phyloP scores from a whole-genome alignment of 1,284 basidiomycete species.

The Leucoagaricus sp. region DNA sequence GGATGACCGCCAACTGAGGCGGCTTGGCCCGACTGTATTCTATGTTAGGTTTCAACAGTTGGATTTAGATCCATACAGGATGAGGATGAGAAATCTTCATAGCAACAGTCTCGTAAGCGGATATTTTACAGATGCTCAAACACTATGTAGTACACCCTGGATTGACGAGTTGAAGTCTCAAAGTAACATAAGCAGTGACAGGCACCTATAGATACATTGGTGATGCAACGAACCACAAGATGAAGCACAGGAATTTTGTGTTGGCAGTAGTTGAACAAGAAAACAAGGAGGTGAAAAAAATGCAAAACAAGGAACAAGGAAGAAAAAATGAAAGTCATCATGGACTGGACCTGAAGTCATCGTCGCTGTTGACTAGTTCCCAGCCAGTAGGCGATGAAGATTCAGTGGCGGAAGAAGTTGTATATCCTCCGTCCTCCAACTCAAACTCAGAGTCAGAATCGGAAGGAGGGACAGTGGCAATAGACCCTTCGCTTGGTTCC shows the following conservation, averaged over 20 bases:
- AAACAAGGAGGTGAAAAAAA: not conserved
- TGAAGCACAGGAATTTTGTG: not conserved
- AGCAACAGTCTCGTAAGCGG: too few species aligned
- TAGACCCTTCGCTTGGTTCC: constrained; percentile 1
- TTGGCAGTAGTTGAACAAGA: not conserved
- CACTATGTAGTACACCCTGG: not conserved
- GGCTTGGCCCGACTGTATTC: not conserved
- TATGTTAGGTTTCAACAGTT: not conserved
- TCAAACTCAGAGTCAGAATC: constrained; percentile 5
- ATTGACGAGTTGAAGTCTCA: not conserved
- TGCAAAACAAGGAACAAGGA: not conserved
- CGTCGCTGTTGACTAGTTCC: constrained; percentile 11
- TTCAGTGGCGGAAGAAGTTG: constrained; percentile 1
- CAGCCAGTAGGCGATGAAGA: constrained; percentile 1
- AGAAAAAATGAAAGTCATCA: too few species aligned
- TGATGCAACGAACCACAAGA: not conserved
- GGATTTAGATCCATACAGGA: not conserved
- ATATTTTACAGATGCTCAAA: too few species aligned
- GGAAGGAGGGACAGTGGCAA: constrained; percentile 13
- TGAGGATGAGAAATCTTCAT: too few species aligned
- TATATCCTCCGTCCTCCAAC: constrained; percentile 9
- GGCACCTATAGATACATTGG: not conserved
- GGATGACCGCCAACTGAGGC: not conserved
- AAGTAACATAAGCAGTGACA: not conserved
- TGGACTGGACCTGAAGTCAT: not conserved